Base-by-base conservation (phyloP, 2,329 filamentous ascomycete species). In the Fusarium abutilonis region DNA sequence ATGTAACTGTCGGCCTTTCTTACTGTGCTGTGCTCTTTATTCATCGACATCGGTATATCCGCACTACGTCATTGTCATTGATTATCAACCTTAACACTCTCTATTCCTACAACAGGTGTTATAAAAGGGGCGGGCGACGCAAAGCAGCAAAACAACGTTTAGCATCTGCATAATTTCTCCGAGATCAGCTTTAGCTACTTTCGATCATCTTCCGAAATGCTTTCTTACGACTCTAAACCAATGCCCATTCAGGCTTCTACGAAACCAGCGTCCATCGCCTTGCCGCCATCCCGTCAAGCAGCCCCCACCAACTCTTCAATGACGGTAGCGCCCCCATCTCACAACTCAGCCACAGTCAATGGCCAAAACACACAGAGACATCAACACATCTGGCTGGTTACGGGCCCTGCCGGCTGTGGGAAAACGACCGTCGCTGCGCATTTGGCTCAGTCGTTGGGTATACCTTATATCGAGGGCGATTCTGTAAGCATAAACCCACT, bases 361-460 rank as follows among this genome's bases (percentile, higher is more conserved):
- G 73, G 73, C 53, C 62, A 70, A 26, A 62, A 72, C 50, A 74
- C 52, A 34, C 56, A 64, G 29, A 56, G 75, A 53, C 74, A 80
- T 55, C 87, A 89, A 70, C 90, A 93, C 75, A 92, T 93, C 72
- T 93, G 89, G 89, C 82, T 93, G 56, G 86, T 93, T 47, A 92
- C 89, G 2, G 90, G 90, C 26, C 90, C 90, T 47, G 90, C 91
- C 39, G 91, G 91, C 26, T 92, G 89, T 72, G 90, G 90, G 56
- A 93, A 93, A 80, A 90, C 86, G 54, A 93, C 90, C 1, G 84
- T 93, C 26, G 91, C 89, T 39, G 79, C 86, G 67, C 80, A 86
- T 71, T 75, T 93, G 39, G 84, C 89, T 39, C 76, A 82, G 19
- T 74, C 82, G n/a, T 79, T 93, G 32, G 77, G 83, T 28, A 73